Evolutionary conservation across 768 basidiomycete genomes (phyloP).

Genomic region (Nidula microcarpa): DNA sequence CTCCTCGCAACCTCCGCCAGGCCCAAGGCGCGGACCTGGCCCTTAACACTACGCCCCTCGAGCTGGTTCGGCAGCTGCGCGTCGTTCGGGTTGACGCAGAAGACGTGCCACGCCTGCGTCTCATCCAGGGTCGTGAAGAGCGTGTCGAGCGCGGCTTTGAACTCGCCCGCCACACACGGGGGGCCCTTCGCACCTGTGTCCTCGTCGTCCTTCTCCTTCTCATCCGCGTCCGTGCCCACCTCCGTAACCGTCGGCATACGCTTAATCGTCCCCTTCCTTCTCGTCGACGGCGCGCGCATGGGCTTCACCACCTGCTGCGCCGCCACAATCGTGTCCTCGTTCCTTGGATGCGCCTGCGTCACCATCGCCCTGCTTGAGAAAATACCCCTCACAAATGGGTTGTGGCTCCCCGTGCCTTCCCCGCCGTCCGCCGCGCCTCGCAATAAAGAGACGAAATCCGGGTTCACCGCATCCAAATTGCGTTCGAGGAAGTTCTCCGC

Average conservation of each 20-base stretch:
- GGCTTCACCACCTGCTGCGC: conserved; percentile 94
- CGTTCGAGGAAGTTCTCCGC: conserved; percentile 86
- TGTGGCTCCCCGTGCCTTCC: conserved; percentile 77
- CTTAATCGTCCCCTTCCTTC: conserved; percentile 73
- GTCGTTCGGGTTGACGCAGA: conserved; percentile 94
- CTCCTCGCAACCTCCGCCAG: conserved; percentile 74
- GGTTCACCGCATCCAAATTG: conserved; percentile 86
- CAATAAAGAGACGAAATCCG: conserved; percentile 89
- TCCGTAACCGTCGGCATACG: conserved; percentile 54
- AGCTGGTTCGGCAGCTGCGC: conserved; percentile 92
- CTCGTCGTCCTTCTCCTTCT: conserved; percentile 52
- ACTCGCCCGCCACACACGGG: conserved; percentile 86
- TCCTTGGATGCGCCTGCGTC: conserved; percentile 86
- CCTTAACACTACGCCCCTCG: conserved; percentile 88
- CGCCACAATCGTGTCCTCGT: conserved; percentile 94
- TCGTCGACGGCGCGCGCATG: conserved; percentile 88
- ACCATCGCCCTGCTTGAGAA: conserved; percentile 89
- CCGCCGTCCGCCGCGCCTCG: conserved; percentile 60
- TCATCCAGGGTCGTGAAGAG: conserved; percentile 87
- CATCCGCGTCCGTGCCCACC: conserved; percentile 37
- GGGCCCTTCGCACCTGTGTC: conserved; percentile 31
- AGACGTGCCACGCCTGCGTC: conserved; percentile 87
- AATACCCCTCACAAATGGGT: conserved; percentile 87
- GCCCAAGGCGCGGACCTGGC: conserved; percentile 82
- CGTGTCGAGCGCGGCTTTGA: conserved; percentile 79